Percentiles rank a stretch among this genome's conserved stretches.
These are phyloP conservation scores for Aspergillus sp. DNA, from an alignment of 2,329 filamentous ascomycete species.

Conservation along the genomic window DNA sequence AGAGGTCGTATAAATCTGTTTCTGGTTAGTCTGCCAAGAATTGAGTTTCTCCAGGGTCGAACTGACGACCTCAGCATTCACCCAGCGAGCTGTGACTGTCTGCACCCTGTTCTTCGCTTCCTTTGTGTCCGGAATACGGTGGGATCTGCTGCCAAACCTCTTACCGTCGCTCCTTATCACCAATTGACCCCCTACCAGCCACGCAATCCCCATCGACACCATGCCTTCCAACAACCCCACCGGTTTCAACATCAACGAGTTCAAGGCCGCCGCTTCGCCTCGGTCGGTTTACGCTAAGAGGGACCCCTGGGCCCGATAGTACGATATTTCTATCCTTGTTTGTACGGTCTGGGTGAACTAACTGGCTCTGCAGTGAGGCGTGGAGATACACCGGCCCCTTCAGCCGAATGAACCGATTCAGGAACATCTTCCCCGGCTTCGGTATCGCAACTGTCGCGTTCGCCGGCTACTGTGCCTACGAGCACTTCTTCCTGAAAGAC, in stretches of 20 bases:
- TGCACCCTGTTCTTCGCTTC: constrained; percentile 3
- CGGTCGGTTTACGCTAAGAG: constrained; percentile 50
- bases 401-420: constrained; percentile 86
- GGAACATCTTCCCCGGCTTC: constrained; percentile 80
- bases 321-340: constrained; percentile 27
- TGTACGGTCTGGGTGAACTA: constrained; percentile 5
- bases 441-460: constrained; percentile 93
- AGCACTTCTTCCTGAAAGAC: constrained; percentile 81
- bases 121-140: constrained; percentile 16
- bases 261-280: constrained; percentile 68
- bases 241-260: constrained; percentile 84
- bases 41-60: constrained; percentile 14
- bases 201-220: constrained; percentile 29
- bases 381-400: constrained; percentile 94
- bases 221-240: constrained; percentile 70
- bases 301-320: constrained; percentile 66
- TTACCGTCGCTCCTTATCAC: constrained; percentile 13
- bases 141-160: constrained; percentile 10
- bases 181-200: constrained; percentile 1
- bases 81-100: not conserved
- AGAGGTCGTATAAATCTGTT: constrained; percentile 23
- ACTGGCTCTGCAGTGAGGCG: constrained; percentile 66
- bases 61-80: constrained; percentile 23
- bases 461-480: constrained; percentile 82
- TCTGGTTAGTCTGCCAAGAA: constrained; percentile 37